Base-by-base conservation (phyloP, 2,329 filamentous ascomycete genomes). In the Tolypocladium inflatum region DNA sequence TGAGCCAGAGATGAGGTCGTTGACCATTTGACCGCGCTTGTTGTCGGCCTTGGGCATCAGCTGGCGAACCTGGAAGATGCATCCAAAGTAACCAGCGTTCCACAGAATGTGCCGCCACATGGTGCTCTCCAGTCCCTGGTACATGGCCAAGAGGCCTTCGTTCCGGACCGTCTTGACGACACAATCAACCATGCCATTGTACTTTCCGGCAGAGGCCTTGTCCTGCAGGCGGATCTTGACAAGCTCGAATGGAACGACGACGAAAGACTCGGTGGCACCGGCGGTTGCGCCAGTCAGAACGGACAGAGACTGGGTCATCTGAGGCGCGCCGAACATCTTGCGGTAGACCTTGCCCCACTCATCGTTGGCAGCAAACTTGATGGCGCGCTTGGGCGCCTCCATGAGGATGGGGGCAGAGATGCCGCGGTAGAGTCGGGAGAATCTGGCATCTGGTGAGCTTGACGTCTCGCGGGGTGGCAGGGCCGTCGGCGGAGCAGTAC, bases 151-250 rank as follows among this genome's bases (percentile, higher is more conserved):
- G 19, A 87, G 77, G 9, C 94, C 93, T 75, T 97, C 93, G 60
- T 86, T 80, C 71, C 84, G 84, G 66, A 97, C 80, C 45, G 91
- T 96, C 84, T 94, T 92, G 66, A 78, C 73, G 35, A 94, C 83
- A 61, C 87, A 88, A 75, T 95, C 90, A 41, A 92, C 66, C 81
- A 90, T 88, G 73, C 90, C 89, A 63, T 78, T 88, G 79, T 94
- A 94, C 74, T 90, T 96, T 71, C 89, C 85, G 48, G 93, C 91
- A 55, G 91, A 94, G 19, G 93, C 91, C 77, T 90, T 91, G 79
- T 99, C 94, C 75, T 99, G 94, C 53, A 99, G 83, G 65, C 94
- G 88, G 71, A 99, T 99, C 84, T 99, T 99, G 81, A 99, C 88
- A 59, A 97, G 85, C 80, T 97, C 94, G 74, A 99, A 99, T 55